Percentiles rank a stretch among this genome's conserved stretches.
Conservation (phyloP, 2,329 filamentous ascomycete genomes). For the Penicillium sp. region DNA sequence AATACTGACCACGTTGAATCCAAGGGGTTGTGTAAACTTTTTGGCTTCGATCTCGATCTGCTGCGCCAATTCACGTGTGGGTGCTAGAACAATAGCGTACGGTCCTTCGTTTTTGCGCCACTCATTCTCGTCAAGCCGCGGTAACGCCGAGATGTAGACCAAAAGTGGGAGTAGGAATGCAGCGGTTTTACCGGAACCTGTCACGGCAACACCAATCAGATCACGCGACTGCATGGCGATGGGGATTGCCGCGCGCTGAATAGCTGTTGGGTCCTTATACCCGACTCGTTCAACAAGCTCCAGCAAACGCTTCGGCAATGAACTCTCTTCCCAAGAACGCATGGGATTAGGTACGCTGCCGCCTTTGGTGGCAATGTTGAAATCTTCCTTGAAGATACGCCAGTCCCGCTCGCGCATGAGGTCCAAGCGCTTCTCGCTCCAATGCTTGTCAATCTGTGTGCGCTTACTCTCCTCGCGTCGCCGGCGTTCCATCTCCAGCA, state of each 20-base stretch:
- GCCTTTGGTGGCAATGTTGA: conserved; percentile 92
- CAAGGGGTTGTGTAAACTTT: conserved; percentile 86
- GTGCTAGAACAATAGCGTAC: conserved; percentile 94
- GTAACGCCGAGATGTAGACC: conserved; percentile 89
- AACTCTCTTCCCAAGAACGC: conserved; percentile 88
- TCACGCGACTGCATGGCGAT: conserved; percentile 90
- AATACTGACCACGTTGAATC: conserved; percentile 92
- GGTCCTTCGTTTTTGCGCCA: conserved; percentile 89
- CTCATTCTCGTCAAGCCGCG: conserved; percentile 76
- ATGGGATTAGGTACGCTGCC: conserved; percentile 91
- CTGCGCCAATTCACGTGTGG: conserved; percentile 94
- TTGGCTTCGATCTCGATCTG: conserved; percentile 93
- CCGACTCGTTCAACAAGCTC: conserved; percentile 81
- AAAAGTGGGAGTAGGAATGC: conserved; percentile 89
- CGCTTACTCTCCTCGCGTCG: conserved; percentile 69
- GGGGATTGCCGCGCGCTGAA: conserved; percentile 92
- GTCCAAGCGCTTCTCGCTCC: conserved; percentile 86
- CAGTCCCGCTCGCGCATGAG: conserved; percentile 98
- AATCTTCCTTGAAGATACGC: conserved; percentile 99
- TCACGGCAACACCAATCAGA: conserved; percentile 96
- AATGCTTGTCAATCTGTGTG: conserved; percentile 83
- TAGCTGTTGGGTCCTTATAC: conserved; percentile 86
- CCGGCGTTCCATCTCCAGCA: conserved; percentile 80
- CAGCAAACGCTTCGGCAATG: conserved; percentile 71
- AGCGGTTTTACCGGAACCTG: conserved; percentile 97